Evolutionary conservation across 2,329 filamentous ascomycete species (phyloP), one percentile per base, ranked within the genome.

Genomic region (Penicillium sclerotiorum): DNA sequence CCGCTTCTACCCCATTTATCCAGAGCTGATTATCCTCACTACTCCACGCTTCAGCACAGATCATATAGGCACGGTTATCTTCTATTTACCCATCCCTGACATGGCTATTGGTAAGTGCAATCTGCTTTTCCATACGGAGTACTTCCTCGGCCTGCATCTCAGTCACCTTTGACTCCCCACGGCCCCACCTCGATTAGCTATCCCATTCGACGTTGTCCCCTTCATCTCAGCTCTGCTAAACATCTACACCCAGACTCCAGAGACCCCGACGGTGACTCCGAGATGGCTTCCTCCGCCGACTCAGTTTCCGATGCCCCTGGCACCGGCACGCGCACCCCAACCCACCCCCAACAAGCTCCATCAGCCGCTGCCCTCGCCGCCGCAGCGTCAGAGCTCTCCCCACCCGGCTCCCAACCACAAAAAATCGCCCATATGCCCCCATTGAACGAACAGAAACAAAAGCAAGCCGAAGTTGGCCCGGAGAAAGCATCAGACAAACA

Each of bases 191-290:
- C 6, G n/a, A n/a, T n/a, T n/a, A n/a, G 25, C 6, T 13, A 28
- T 28, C 25, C 25, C 9, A 4, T 13, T 28, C 2, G 9, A 28
- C 25, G 25, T 8, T 9, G 25, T 13, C 13, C 25, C 13, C 25
- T 27, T 27, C 3, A 28, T 13, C 3, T 8, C 9, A 28, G 9
- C 25, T 13, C 25, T 13, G 25, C 25, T 28, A 28, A 28, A 38
- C 4, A 13, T 18, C 5, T 37, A 6, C 12, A 7, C 4, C 21
- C 23, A 61, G 53, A 58, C 20, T 47, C 52, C 20, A 43, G 58
- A 77, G 79, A 83, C 61, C 66, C 61, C 58, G 80, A 82, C 65
- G 78, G 79, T 37, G 80, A 83, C 69, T 80, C 77, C 23, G 78
- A 77, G 52, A 83, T 83, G 80, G 73, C 77, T 53, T 80, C 77